Conservation (phyloP, 2,329 filamentous ascomycete genomes). For the Aureobasidium sp. region DNA sequence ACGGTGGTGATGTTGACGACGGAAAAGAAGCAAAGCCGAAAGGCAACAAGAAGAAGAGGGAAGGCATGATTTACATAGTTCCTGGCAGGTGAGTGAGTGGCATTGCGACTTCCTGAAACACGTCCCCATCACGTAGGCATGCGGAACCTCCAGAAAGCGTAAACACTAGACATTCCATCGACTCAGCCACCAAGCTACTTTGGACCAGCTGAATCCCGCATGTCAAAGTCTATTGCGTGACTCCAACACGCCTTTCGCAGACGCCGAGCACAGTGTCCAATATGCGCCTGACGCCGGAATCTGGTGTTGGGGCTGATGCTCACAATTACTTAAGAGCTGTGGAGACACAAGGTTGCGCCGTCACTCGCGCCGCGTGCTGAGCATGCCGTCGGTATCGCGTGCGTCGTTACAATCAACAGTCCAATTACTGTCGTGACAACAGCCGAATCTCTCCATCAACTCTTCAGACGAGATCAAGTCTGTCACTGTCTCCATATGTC, state of each 20-base stretch:
- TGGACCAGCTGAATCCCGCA: background rate
- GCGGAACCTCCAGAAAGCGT: background rate
- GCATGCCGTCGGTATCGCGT: background rate
- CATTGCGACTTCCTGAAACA: slow-evolving; percentile 1
- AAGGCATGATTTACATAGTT: slow-evolving; percentile 1
- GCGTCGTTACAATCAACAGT: background rate
- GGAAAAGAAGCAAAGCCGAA: background rate
- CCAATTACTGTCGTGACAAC: background rate
- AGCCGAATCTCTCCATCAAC: background rate
- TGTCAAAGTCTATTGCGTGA: background rate
- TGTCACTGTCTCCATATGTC: background rate
- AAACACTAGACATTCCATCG: background rate
- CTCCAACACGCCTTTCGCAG: background rate
- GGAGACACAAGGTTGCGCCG: background rate
- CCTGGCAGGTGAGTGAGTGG: background rate
- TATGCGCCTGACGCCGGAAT: background rate
- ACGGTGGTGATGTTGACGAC: background rate
- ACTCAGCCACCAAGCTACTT: background rate
- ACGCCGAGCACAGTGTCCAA: background rate
- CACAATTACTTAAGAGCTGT: background rate
- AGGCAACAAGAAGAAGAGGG: background rate
- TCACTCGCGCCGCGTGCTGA: background rate
- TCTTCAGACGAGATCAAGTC: background rate
- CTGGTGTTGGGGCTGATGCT: background rate
- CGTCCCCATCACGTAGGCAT: background rate